Evolutionary conservation across 164 flowering plant genomes (phyloP).

Genomic region (Platanus orientalis): DNA sequence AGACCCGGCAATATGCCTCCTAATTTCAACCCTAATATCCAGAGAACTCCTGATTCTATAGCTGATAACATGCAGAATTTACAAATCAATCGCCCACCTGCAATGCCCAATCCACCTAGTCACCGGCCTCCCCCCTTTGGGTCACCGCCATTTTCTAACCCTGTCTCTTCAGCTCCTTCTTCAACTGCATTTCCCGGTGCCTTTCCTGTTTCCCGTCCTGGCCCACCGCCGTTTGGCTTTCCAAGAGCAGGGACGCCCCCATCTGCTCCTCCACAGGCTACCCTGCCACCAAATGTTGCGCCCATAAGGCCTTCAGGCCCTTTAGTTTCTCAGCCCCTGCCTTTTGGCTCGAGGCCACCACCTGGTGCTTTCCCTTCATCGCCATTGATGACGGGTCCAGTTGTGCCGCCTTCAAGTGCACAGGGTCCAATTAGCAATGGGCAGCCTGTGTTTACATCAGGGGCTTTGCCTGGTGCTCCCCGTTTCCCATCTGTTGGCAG

Average conservation of each 20-base stretch:
- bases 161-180: constrained; percentile 18
- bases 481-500: constrained; percentile 36
- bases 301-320: no score
- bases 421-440: constrained; percentile 49
- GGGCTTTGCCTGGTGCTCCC: constrained; percentile 30
- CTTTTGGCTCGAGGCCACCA: constrained; percentile 46
- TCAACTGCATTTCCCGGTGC: constrained; percentile 11
- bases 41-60: constrained; percentile 35
- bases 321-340: constrained; percentile 31
- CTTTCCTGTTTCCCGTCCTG: background rate
- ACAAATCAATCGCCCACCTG: constrained; percentile 44
- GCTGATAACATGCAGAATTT: constrained; percentile 62
- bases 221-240: no score
- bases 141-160: constrained; percentile 26
- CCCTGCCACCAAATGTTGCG: no score
- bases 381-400: constrained; percentile 26
- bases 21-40: constrained; percentile 52
- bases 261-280: no score
- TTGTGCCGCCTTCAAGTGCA: constrained; percentile 31
- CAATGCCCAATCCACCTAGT: constrained; percentile 37
- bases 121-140: constrained; percentile 49
- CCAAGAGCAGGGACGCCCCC: no score
- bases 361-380: constrained; percentile 31
- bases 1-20: constrained; percentile 52
- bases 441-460: constrained; percentile 37